Percentiles rank a stretch among this genome's conserved stretches.
Conservation (phyloP, 208 protist genomes). For the Tetramitus jugosus region DNA sequence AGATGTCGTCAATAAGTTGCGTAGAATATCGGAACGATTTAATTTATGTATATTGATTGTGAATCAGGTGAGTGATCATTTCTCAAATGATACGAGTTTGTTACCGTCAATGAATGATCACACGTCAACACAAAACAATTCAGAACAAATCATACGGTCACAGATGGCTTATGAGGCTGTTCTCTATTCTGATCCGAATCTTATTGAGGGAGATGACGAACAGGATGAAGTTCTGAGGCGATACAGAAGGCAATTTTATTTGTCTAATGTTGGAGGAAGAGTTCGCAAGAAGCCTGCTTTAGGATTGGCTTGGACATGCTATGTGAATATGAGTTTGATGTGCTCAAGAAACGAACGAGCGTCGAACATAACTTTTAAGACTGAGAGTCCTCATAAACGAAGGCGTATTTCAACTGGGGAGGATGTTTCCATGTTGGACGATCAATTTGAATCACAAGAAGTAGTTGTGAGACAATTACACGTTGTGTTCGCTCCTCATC, state of each 20-base stretch:
- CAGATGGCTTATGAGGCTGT: not conserved
- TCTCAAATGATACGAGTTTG: not conserved
- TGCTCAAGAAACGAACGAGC: not conserved
- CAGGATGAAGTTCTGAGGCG: not conserved
- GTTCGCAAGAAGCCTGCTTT: not conserved
- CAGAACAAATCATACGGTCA: not conserved
- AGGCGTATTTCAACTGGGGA: not conserved
- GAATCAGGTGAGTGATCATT: not conserved
- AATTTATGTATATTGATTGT: not conserved
- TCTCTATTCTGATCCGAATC: not conserved
- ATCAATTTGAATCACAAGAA: too few relatives aligned
- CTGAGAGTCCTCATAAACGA: not conserved
- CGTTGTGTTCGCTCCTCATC: not conserved
- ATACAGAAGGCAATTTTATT: too few relatives aligned
- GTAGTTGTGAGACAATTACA: not conserved
- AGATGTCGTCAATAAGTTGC: not conserved
- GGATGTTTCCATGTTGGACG: too few relatives aligned
- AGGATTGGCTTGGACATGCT: not conserved
- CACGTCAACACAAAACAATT: not conserved
- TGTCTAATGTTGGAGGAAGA: too few relatives aligned
- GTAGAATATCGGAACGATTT: not conserved
- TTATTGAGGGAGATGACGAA: not conserved
- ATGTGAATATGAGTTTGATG: not conserved
- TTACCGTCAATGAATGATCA: not conserved
- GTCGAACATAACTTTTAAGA: not conserved